Evolutionary conservation across 768 basidiomycete species (phyloP), one percentile per base, ranked within the genome.

Genomic region (Hypholoma fasciculare): DNA sequence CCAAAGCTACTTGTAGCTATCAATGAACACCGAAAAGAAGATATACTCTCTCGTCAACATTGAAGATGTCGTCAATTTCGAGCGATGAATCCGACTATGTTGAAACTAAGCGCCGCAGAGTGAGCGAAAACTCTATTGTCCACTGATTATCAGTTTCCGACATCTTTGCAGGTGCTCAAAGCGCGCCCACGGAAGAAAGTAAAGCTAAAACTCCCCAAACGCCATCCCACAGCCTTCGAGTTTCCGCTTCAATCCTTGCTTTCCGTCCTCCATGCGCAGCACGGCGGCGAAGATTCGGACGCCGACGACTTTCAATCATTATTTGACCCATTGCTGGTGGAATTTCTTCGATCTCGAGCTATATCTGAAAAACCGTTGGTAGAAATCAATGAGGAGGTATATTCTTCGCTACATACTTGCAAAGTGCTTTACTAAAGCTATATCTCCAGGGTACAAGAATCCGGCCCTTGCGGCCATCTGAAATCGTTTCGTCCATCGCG

Each of bases 401-500:
- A 42, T 14, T 19, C 34, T 14, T 27, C 14, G 14, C 14, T 34
- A 13, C 6, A 30, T 26, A 49, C n/a, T 49, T 7, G n/a, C 8
- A 12, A 16, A 3, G 23, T 14, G n/a, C 1, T 39, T 17, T 7
- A 36, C 19, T 44, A 8, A 49, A 19, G 12, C n/a, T 48, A 17
- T 30, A 38, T 17, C 46, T 17, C 11, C 42, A 63, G 62, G 58
- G 61, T 27, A 42, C 54, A 37, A 39, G 23, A 23, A 55, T 61
- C 3, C 49, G 65, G 20, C 62, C 62, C 16, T 30, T 63, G 16
- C 49, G 58, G 47, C 53, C 46, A 54, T 51, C 61, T 36, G 59
- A 59, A 36, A 14, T 50, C 12, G 40, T 76, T 8, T 72, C 76
- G 30, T 62, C 77, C 23, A 59, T 78, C 60, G 62, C 71, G 23